Conservation (phyloP, 192 early-diverging fungal species). For the Backusella macrospora region DNA sequence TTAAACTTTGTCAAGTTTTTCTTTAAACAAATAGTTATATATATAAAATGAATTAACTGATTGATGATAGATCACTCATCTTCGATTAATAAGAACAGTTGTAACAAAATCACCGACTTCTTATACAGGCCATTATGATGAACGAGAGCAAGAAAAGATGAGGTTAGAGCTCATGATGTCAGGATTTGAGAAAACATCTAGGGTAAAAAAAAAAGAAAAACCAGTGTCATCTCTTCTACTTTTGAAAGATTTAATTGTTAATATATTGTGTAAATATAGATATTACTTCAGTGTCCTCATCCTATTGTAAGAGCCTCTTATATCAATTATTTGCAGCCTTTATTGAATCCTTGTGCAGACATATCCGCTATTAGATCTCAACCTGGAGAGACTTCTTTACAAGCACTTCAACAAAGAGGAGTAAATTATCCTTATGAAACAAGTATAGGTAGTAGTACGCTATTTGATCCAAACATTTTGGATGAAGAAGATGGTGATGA, state of each 20-base stretch:
- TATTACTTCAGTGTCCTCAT: slow-evolving; percentile 33
- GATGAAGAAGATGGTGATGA: slow-evolving; percentile 10
- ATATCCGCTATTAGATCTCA: neutral
- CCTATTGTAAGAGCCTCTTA: slow-evolving; percentile 28
- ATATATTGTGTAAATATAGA: slow-evolving; percentile 12
- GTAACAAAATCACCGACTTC: slow-evolving; percentile 38
- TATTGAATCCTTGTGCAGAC: slow-evolving; percentile 28
- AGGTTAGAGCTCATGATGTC: slow-evolving; percentile 42
- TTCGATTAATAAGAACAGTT: slow-evolving; percentile 39
- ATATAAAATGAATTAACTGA: neutral
- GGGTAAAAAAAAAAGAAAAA: slow-evolving; percentile 25
- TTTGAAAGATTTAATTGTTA: no score
- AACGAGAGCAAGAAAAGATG: slow-evolving; percentile 35
- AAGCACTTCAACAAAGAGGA: neutral
- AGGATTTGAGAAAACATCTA: slow-evolving; percentile 44
- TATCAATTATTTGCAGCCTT: slow-evolving; percentile 29
- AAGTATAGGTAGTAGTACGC: slow-evolving; percentile 5
- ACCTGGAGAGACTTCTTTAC: neutral
- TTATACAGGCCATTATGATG: slow-evolving; percentile 30
- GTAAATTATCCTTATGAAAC: neutral
- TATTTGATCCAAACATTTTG: neutral
- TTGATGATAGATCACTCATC: slow-evolving; percentile 36
- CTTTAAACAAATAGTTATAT: neutral
- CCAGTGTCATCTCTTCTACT: neutral
- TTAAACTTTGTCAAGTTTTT: neutral